Evolutionary conservation across 2,329 filamentous ascomycete genomes (phyloP).

Genomic region (Aureobasidium musti): DNA sequence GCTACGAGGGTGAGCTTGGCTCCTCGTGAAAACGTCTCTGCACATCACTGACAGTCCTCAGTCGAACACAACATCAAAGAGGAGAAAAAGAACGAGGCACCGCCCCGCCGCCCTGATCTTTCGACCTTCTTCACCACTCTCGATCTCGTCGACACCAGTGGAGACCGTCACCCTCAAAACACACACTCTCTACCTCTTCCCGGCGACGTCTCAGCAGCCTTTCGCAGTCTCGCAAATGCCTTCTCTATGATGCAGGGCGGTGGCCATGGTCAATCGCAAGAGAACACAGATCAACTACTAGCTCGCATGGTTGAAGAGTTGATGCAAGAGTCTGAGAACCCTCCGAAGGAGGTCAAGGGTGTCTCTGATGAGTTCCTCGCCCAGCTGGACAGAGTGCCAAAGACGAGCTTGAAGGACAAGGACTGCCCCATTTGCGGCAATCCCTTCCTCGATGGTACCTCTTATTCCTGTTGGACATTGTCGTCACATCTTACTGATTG

Average conservation of each 20-base stretch:
- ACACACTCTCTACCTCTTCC: constrained; percentile 62
- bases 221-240: constrained; percentile 61
- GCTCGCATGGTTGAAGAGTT: constrained; percentile 58
- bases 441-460: constrained; percentile 59
- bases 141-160: constrained; percentile 58
- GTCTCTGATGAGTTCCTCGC: constrained; percentile 63
- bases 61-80: constrained; percentile 54
- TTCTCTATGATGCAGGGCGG: constrained; percentile 58
- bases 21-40: neutral
- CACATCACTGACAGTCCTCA: constrained; percentile 36
- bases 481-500: neutral
- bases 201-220: constrained; percentile 61
- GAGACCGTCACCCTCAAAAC: constrained; percentile 53
- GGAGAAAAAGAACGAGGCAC: constrained; percentile 39
- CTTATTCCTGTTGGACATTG: neutral
- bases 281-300: constrained; percentile 45
- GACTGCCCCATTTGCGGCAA: constrained; percentile 64
- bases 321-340: constrained; percentile 58
- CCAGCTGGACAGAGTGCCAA: constrained; percentile 61
- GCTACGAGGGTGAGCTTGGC: constrained; percentile 47
- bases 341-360: constrained; percentile 61
- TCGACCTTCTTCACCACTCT: constrained; percentile 66
- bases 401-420: constrained; percentile 54
- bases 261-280: constrained; percentile 35
- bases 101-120: constrained; percentile 61